Evolutionary conservation across 140 eudicot species (phyloP).

Genomic region (Anethum foeniculum): DNA sequence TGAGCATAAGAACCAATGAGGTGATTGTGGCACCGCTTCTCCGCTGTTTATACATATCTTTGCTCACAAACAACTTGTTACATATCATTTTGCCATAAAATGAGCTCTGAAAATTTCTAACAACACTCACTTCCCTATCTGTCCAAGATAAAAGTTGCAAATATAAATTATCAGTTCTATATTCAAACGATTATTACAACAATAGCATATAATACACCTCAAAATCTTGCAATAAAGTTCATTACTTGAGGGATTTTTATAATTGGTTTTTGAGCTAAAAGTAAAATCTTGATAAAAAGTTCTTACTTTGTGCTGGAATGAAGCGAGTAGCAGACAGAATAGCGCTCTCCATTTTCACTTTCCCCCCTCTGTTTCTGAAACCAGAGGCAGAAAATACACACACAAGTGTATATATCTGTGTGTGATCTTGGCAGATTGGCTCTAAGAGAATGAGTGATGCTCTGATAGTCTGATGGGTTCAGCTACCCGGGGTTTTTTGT

Average conservation of each 20-base stretch:
- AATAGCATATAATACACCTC: background rate
- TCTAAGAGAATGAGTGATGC: constrained; percentile 26
- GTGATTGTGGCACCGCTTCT: constrained; percentile 34
- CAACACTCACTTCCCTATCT: constrained; percentile 14
- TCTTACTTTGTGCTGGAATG: constrained; percentile 45
- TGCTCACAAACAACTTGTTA: constrained; percentile 21
- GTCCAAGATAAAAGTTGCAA: constrained; percentile 16
- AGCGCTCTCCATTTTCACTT: constrained; percentile 45
- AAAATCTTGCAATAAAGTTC: background rate
- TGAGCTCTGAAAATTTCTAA: constrained; percentile 18
- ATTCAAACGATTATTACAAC: background rate
- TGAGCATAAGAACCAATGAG: constrained; percentile 39
- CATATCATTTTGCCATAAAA: constrained; percentile 29
- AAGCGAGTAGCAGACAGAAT: constrained; percentile 45
- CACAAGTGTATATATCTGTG: background rate
- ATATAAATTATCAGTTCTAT: background rate
- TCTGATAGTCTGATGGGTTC: constrained; percentile 17
- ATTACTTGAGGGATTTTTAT: background rate
- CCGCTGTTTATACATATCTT: constrained; percentile 13
- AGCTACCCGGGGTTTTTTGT: constrained; percentile 16
- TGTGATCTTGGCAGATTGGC: background rate
- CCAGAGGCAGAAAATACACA: background rate
- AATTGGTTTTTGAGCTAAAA: background rate
- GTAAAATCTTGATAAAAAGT: background rate
- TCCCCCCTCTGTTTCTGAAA: constrained; percentile 10